These are phyloP conservation scores for Zygosaccharomyces lentus DNA, from an alignment of 805 yeast genomes.

Conservation along the genomic window DNA sequence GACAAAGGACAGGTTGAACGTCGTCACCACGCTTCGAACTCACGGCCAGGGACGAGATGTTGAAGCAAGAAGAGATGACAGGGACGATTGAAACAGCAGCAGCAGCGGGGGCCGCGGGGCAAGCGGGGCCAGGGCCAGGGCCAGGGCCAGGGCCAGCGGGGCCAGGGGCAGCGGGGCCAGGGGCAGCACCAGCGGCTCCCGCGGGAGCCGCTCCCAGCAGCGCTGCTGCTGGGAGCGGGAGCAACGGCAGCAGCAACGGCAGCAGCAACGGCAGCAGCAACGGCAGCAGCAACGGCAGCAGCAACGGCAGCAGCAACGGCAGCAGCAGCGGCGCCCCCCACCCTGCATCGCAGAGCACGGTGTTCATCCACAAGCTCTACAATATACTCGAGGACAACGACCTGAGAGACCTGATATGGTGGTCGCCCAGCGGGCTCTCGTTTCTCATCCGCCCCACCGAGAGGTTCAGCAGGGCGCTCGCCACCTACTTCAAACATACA, in stretches of 20 bases:
- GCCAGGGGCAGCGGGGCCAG: not conserved
- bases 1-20: not conserved
- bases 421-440: conserved; percentile 68
- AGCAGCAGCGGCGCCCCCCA: conserved; percentile 4
- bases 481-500: conserved; percentile 71
- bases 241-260: not conserved
- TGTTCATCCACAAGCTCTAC: conserved; percentile 85
- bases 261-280: conserved; percentile 1
- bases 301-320: conserved; percentile 1
- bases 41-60: conserved; percentile 3
- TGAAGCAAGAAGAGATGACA: conserved; percentile 6
- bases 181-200: not conserved
- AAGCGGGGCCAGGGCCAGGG: too few species aligned
- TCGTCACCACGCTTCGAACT: not conserved
- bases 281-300: not conserved
- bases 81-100: not conserved
- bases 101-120: too few species aligned
- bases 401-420: conserved; percentile 75
- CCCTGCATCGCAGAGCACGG: conserved; percentile 43
- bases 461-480: conserved; percentile 70
- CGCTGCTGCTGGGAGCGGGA: too few species aligned
- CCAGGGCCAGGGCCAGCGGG: too few species aligned
- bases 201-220: conserved; percentile 2
- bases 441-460: conserved; percentile 76
- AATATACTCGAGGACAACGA: conserved; percentile 80